These are phyloP conservation scores for Cenchrus fungigraminus DNA, from an alignment of 176 grass and related monocot genomes.

Conservation along the genomic window DNA sequence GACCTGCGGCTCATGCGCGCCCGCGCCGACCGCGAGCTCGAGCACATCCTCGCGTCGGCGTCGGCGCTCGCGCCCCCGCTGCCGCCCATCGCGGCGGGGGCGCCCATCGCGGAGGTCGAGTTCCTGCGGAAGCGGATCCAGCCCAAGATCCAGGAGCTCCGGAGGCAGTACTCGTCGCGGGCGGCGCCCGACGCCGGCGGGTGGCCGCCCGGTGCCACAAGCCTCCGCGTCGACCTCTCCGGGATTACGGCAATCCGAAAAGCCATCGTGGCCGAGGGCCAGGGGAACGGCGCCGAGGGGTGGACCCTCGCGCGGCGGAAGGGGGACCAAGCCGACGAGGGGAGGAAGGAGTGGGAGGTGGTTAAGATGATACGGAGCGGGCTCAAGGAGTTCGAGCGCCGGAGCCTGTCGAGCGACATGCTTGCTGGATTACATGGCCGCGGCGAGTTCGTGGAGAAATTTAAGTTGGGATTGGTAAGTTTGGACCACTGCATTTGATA, in stretches of 20 bases:
- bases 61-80: constrained; percentile 30
- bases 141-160: constrained; percentile 79
- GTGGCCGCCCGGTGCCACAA: constrained; percentile 50
- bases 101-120: constrained; percentile 71
- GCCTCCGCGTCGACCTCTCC: constrained; percentile 74
- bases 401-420: constrained; percentile 63
- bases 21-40: constrained; percentile 76
- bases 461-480: constrained; percentile 73
- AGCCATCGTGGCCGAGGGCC: constrained; percentile 56
- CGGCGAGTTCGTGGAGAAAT: constrained; percentile 70
- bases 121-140: constrained; percentile 70
- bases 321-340: constrained; percentile 21
- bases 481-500: not conserved
- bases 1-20: constrained; percentile 69
- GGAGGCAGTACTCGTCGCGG: constrained; percentile 59
- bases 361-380: constrained; percentile 66
- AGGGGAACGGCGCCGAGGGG: constrained; percentile 32
- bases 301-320: constrained; percentile 28
- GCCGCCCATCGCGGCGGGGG: constrained; percentile 35
- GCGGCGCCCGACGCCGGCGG: constrained; percentile 30
- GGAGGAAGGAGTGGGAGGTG: constrained; percentile 64
- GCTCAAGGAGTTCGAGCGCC: constrained; percentile 73
- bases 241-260: constrained; percentile 51
- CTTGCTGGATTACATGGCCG: constrained; percentile 56
- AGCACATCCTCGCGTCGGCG: constrained; percentile 52